A percentile compares a stretch with the other conserved stretches of the same genome.
Evolutionary conservation across 371 early-diverging fungal genomes (phyloP).

Genomic region (Mortierella polycephala): DNA sequence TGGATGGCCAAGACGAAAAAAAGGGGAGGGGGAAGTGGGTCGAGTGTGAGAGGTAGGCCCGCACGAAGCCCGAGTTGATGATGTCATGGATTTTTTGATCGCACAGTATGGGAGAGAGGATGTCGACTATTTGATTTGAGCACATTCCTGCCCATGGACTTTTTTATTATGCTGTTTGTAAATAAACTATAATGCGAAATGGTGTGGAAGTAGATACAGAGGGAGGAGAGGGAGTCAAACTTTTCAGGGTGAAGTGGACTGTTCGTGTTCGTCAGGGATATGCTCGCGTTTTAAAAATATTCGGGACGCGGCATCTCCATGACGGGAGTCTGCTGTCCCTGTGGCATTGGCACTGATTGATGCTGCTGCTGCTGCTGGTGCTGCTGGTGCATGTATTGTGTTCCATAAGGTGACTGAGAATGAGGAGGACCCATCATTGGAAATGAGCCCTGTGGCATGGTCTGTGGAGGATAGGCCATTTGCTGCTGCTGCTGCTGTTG

Average conservation of each 20-base stretch:
- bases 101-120: too few relatives aligned
- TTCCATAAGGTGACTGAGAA: constrained; percentile 35
- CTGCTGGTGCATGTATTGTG: constrained; percentile 12
- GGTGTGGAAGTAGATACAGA: too few relatives aligned
- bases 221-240: too few relatives aligned
- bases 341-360: constrained; percentile 14
- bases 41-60: too few relatives aligned
- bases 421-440: constrained; percentile 25
- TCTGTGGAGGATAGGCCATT: constrained; percentile 9
- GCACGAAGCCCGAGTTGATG: too few relatives aligned
- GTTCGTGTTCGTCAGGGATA: neutral
- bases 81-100: too few relatives aligned
- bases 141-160: too few relatives aligned
- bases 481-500: constrained; percentile 4
- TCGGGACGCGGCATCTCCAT: constrained; percentile 53
- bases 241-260: neutral
- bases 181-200: neutral
- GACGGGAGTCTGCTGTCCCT: constrained; percentile 11
- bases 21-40: too few relatives aligned
- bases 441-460: constrained; percentile 16
- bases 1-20: too few relatives aligned
- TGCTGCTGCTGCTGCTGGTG: neutral
- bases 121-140: too few relatives aligned
- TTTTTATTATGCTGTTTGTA: too few relatives aligned
- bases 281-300: constrained; percentile 24